phyloP scores from a whole-genome alignment of 768 basidiomycete species.

The Auriscalpium microsporum region DNA sequence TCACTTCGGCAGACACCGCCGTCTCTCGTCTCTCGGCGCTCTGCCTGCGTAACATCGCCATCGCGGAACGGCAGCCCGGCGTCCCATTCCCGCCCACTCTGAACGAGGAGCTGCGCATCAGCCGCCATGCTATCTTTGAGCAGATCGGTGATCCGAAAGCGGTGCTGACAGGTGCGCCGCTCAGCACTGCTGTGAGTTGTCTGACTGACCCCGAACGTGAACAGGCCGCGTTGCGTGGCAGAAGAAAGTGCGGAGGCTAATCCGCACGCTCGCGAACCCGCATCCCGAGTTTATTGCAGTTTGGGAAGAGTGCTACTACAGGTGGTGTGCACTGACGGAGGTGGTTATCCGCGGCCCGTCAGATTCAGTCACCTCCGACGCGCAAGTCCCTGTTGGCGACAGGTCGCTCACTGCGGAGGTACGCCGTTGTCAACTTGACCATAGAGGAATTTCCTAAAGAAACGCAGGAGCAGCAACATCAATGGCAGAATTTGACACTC shows the following conservation, averaged over 20 bases:
- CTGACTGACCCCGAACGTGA: background rate
- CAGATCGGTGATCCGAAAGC: conserved; percentile 71
- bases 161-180: conserved; percentile 52
- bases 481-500: conserved; percentile 81
- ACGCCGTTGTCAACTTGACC: conserved; percentile 1
- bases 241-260: conserved; percentile 66
- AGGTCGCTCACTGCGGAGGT: conserved; percentile 33
- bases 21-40: conserved; percentile 64
- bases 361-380: conserved; percentile 22
- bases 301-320: conserved; percentile 76
- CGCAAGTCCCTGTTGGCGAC: conserved; percentile 26
- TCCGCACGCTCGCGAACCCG: conserved; percentile 56
- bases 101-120: conserved; percentile 55
- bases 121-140: conserved; percentile 68
- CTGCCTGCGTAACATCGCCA: conserved; percentile 58
- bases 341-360: conserved; percentile 34
- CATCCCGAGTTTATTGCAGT: conserved; percentile 65
- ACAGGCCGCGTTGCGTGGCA: conserved; percentile 72
- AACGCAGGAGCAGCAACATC: conserved; percentile 57
- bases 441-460: conserved; percentile 3
- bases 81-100: conserved; percentile 43
- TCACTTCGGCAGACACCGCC: conserved; percentile 60
- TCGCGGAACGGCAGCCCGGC: conserved; percentile 54
- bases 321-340: conserved; percentile 63
- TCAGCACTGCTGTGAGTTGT: background rate